phyloP scores from a whole-genome alignment of 192 early-diverging fungal species.

The Spinellus fusiger region DNA sequence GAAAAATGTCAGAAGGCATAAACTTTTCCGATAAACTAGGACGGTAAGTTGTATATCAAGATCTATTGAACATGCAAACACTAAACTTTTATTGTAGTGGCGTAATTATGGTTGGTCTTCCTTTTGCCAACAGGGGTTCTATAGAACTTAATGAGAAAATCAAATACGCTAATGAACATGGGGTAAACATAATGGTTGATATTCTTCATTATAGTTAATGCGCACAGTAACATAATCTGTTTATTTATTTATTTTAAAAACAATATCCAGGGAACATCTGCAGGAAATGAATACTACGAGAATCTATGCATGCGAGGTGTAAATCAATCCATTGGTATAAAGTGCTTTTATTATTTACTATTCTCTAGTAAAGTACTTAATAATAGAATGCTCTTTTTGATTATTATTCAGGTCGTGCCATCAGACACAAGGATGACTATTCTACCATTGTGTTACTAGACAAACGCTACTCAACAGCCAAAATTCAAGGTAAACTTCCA shows the following conservation, averaged over 20 bases:
- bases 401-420: constrained; percentile 68
- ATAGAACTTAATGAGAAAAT: constrained; percentile 73
- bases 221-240: not conserved
- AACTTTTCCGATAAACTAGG: constrained; percentile 86
- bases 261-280: constrained; percentile 20
- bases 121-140: constrained; percentile 76
- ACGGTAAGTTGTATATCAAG: constrained; percentile 19
- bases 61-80: not conserved
- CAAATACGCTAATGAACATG: constrained; percentile 41
- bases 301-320: constrained; percentile 91
- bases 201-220: not conserved
- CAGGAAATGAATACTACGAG: constrained; percentile 73
- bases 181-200: constrained; percentile 7
- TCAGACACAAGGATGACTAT: constrained; percentile 85
- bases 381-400: not conserved
- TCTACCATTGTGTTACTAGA: constrained; percentile 82
- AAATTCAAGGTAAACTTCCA: constrained; percentile 64
- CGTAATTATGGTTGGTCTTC: constrained; percentile 85
- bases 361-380: not conserved
- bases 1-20: constrained; percentile 91
- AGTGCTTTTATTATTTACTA: not conserved
- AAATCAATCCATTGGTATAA: constrained; percentile 82
- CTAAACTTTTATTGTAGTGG: constrained; percentile 37
- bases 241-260: not conserved
- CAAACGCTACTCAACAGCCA: constrained; percentile 44